A percentile compares a stretch with the other conserved stretches of the same genome.
Evolutionary conservation across 495 filamentous ascomycete genomes (phyloP).

Genomic region (Viridothelium virens): DNA sequence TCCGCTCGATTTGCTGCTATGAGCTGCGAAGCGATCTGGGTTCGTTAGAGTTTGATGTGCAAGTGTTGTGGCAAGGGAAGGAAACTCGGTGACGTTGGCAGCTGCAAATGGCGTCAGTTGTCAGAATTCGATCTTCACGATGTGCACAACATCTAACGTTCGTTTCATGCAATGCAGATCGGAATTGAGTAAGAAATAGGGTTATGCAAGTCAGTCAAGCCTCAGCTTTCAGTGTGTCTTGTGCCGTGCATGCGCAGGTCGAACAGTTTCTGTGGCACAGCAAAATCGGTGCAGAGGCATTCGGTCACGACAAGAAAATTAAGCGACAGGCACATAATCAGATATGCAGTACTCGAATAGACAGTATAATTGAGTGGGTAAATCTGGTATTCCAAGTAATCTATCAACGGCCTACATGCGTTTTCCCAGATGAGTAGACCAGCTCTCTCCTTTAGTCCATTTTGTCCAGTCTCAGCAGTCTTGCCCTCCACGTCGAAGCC

Average conservation of each 20-base stretch:
- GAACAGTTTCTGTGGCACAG: no score
- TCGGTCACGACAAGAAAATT: no score
- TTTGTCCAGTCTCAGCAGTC: constrained; percentile 3
- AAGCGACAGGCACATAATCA: no score
- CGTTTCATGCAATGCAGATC: constrained; percentile 2
- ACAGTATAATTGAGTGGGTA: constrained; percentile 28
- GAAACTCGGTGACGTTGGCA: neutral
- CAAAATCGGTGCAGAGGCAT: no score
- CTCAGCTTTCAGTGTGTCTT: neutral
- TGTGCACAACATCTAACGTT: constrained; percentile 1
- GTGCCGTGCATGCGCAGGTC: neutral
- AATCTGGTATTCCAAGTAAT: constrained; percentile 21
- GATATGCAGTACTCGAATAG: no score
- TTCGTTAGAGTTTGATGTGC: neutral
- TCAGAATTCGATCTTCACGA: neutral
- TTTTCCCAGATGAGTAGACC: constrained; percentile 24
- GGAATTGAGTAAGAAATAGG: neutral
- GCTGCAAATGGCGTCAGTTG: neutral
- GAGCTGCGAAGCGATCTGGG: neutral
- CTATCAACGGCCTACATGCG: constrained; percentile 13
- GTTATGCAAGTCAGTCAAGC: neutral
- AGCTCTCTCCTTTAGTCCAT: neutral
- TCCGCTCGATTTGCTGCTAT: no score
- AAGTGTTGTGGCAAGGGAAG: neutral
- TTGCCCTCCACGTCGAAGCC: constrained; percentile 14